Base-by-base conservation (phyloP, 768 basidiomycete species). In the Neoboletus brunneissimus region DNA sequence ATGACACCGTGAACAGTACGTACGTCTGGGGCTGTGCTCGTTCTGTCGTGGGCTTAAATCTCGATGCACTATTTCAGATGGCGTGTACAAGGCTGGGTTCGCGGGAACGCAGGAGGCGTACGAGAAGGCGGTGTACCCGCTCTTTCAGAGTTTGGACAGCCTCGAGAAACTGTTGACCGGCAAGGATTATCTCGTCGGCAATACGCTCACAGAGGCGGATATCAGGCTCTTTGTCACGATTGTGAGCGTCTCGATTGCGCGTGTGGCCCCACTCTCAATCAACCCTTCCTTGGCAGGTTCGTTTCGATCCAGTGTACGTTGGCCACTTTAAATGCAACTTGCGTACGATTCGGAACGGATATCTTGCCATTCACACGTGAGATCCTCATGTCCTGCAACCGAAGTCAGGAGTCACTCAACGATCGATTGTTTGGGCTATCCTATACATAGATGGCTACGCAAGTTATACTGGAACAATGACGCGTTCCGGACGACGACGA, bases 261-360 rank as follows among this genome's bases (percentile, higher is more conserved):
- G 15, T 9, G 27, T 1, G 34, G 35, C 49, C 16, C 16, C 40
- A 4, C 5, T 32, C 40, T 41, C 23, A 32, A 20, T 41, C 23
- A 5, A 7, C n/a, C 11, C 22, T 5, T 7, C 32, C 3, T 18
- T 47, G 32, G 2, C 52, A 91, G 89, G 75, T 92, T 58, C 91
- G 93, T 35, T 95, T 94, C 73, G 94, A 96, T 64, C 86, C 87
- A 1, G 95, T 89, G 16, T 98, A 98, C 72, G 81, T 88, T 46
- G 84, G 87, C 0, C 91, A 94, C 69, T 98, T 98, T 82, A 98
- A 98, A 64, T 95, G 93, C 76, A 94, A 96, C 77, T 69, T 92
- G 60, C 85, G 87, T 31, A 85, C 82, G 42, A 90, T 97, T 67
- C 91, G 95, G 23, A 76, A 85, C 65, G 89, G 89, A 7, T 98